Percentiles rank a stretch among this genome's conserved stretches.
Evolutionary conservation across 441 rosid species (phyloP).

Genomic region (Macaranga tanarius): DNA sequence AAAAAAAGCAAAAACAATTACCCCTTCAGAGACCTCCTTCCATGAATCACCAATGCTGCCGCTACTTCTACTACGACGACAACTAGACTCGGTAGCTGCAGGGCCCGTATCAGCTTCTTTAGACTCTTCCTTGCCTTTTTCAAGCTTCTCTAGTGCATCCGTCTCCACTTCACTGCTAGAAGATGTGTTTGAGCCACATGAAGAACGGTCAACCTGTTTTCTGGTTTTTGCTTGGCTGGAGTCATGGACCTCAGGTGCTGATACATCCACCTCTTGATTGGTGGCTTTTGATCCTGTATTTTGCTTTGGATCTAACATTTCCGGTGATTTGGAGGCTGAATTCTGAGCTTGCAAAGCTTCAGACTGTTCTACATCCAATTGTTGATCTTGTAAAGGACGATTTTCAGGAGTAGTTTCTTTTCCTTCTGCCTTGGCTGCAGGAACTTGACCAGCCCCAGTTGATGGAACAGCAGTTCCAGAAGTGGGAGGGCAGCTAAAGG

Average conservation of each 20-base stretch:
- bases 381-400: constrained; percentile 42
- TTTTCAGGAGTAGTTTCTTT: constrained; percentile 35
- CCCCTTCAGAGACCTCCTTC: constrained; percentile 96
- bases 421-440: constrained; percentile 28
- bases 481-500: constrained; percentile 52
- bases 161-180: constrained; percentile 88
- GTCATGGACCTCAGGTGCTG: constrained; percentile 47
- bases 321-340: constrained; percentile 50
- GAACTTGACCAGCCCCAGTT: constrained; percentile 39
- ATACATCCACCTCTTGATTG: constrained; percentile 40
- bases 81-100: constrained; percentile 40
- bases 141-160: constrained; percentile 61
- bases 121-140: constrained; percentile 49
- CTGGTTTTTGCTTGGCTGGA: constrained; percentile 47
- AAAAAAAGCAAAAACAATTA: constrained; percentile 17
- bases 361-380: constrained; percentile 38
- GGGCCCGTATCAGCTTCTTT: constrained; percentile 54
- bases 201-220: constrained; percentile 79
- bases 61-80: constrained; percentile 59
- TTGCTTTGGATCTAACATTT: constrained; percentile 41
- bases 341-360: constrained; percentile 58
- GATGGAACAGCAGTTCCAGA: constrained; percentile 45
- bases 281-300: constrained; percentile 35
- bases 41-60: constrained; percentile 59
- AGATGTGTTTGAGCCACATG: constrained; percentile 91